Evolutionary conservation across 2,329 filamentous ascomycete genomes (phyloP), one percentile per base, ranked within the genome.

Genomic region (Aspergillus neotritici): DNA sequence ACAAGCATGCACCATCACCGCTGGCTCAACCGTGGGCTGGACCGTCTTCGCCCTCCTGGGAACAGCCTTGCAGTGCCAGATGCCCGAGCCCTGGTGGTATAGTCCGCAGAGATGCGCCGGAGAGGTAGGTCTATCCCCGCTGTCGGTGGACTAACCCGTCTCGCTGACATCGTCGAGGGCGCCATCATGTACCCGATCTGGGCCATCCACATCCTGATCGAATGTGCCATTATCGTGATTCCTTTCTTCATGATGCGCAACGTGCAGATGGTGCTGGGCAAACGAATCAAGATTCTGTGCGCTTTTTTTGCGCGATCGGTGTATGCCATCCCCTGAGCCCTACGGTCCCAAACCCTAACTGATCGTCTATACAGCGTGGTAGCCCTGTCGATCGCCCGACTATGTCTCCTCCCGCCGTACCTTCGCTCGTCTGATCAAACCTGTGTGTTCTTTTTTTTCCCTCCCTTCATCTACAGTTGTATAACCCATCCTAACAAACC

Each of bases 171-270:
- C 4, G 6, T 33, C 35, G 43, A 51, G 54, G 56, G 50, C 13
- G 51, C 40, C 5, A 13, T 57, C 1, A 30, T 50, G 3, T 57
- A 58, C 30, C 47, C 47, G 3, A 45, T 58, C 16, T 38, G 34
- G 6, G 34, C 43, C 10, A 13, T 48, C 14, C 53, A 54, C 25
- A 50, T 58, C 17, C 33, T 53, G 17, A 54, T 44, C 15, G 56
- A 59, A 17, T 37, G 47, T 2, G 28, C 47, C 12, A 43, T 58
- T 16, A 37, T 49, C 15, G 16, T 47, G n/a, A 34, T 45, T 7
- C 52, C 54, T 2, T 56, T 59, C 40, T 37, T 53, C 7, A 56
- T 58, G 50, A 53, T 59, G 46, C 50, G 41, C 11, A 51, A 54
- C 33, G 53, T 60, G 8, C 56, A 58, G 31, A 47, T 59, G 46